Base-by-base conservation (phyloP, 2,329 filamentous ascomycete species). In the Aspergillus tubingensis region DNA sequence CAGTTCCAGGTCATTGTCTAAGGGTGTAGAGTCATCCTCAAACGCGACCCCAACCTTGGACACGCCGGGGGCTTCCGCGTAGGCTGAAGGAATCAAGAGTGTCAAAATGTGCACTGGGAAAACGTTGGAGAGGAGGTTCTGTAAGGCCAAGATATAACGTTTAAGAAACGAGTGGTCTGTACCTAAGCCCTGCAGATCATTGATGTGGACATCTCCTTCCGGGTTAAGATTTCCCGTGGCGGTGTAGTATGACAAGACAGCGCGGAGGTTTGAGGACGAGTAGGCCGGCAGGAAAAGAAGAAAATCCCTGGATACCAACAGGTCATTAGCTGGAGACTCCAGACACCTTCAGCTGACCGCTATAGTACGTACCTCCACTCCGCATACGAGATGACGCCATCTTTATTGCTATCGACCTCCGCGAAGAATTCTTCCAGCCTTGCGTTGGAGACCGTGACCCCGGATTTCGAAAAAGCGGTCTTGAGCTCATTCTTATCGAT, bases 141-240 rank as follows among this genome's bases (percentile, higher is more conserved):
- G 67, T 60, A 76, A 67, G 64, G 69, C 68, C 65, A 72, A 64
- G 59, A 74, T 60, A 69, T 65, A 73, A 72, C 59, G 67, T 66
- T 59, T 76, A 77, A 71, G 74, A 76, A 77, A 76, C 68, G 73
- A 73, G 71, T 71, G 70, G 65, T 76, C 71, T 76, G 72, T 97
- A 96, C 94, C 94, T 93, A 96, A 83, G 80, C 93, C 91, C 84
- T 96, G 87, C 73, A 96, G 86, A 74, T 96, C 92, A 80, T 96
- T 93, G 81, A 98, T 88, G 71, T 91, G 85, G 68, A 95, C 95
- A 81, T 98, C 95, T 76, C 95, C 95, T 83, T 99, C 95, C 62
- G 92, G 84, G 72, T 91, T 96, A 74, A 99, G 83, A 77, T 91
- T 92, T 73, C 96, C 88, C 68, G 94, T 91, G 52, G 92, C 90